Evolutionary conservation across 2,329 filamentous ascomycete species (phyloP).

Genomic region (Cryphonectria carpinicola): DNA sequence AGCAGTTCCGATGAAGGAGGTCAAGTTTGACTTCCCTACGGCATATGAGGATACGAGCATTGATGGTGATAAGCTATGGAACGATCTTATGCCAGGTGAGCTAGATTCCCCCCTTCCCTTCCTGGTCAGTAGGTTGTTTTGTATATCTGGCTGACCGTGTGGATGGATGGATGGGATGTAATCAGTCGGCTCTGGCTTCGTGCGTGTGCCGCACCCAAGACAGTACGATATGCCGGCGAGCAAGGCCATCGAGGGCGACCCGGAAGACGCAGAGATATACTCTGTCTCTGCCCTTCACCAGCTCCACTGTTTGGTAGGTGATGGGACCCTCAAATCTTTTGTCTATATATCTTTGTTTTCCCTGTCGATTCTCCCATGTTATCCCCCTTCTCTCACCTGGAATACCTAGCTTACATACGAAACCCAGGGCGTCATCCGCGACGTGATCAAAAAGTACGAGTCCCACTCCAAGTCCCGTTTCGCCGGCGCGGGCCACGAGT

Average conservation of each 20-base stretch:
- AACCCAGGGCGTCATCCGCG: slow-evolving; percentile 25
- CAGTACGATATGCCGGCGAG: slow-evolving; percentile 25
- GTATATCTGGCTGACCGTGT: background rate
- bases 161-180: background rate
- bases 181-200: slow-evolving; percentile 25
- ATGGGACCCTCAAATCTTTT: background rate
- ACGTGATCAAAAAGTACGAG: slow-evolving; percentile 29
- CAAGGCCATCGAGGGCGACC: slow-evolving; percentile 25
- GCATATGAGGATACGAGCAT: slow-evolving; percentile 25
- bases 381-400: background rate
- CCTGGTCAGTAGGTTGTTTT: background rate
- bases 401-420: too few species aligned
- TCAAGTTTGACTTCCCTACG: slow-evolving; percentile 27
- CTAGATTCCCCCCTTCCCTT: background rate
- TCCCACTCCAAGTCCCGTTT: slow-evolving; percentile 27
- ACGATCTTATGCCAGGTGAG: slow-evolving; percentile 26
- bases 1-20: slow-evolving; percentile 19
- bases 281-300: slow-evolving; percentile 27
- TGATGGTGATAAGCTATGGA: slow-evolving; percentile 26
- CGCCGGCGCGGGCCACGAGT: slow-evolving; percentile 26
- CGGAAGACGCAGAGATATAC: slow-evolving; percentile 27
- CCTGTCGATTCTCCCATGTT: background rate
- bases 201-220: slow-evolving; percentile 25
- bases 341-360: too few species aligned
- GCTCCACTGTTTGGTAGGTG: slow-evolving; percentile 26